A percentile compares a stretch with the other conserved stretches of the same genome.
Conservation (phyloP, 2,329 filamentous ascomycete species). For the Trichoderma brevicompactum region DNA sequence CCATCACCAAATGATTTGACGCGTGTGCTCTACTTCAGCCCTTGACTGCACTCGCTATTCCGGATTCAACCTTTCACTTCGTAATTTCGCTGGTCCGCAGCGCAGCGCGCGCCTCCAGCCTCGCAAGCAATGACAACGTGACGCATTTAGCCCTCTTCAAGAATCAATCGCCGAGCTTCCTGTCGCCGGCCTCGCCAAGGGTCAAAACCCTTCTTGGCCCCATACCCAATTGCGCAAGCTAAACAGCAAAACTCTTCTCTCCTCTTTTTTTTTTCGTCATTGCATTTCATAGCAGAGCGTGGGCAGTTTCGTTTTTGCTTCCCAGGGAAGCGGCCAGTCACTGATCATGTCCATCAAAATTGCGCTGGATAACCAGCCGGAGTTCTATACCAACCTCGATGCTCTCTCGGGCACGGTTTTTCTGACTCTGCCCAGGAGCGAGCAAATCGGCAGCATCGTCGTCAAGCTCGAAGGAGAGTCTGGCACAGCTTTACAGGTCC, state of each 20-base stretch:
- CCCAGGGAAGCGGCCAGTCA: conserved; percentile 14
- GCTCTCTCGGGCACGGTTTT: conserved; percentile 66
- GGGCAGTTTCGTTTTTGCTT: neutral
- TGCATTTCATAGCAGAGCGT: neutral
- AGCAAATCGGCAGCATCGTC: conserved; percentile 72
- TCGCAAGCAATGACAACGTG: conserved; percentile 20
- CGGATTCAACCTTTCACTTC: neutral
- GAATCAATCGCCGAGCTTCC: conserved; percentile 10
- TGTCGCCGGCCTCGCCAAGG: neutral
- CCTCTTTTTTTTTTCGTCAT: neutral
- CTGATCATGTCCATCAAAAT: conserved; percentile 68
- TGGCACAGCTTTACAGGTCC: conserved; percentile 64
- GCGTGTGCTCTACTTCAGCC: conserved; percentile 17
- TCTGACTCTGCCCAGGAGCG: conserved; percentile 64
- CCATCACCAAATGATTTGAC: conserved; percentile 26
- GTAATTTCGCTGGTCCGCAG: neutral
- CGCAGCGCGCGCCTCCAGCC: neutral
- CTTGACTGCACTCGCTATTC: neutral
- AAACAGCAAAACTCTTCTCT: neutral
- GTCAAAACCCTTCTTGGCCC: neutral
- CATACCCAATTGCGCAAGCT: neutral
- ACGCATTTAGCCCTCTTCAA: conserved; percentile 5
- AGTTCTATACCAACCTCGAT: conserved; percentile 82
- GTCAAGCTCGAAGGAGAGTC: conserved; percentile 86
- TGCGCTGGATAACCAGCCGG: conserved; percentile 66